phyloP scores from a whole-genome alignment of 1,284 basidiomycete genomes.

The Xanthoconium separans region DNA sequence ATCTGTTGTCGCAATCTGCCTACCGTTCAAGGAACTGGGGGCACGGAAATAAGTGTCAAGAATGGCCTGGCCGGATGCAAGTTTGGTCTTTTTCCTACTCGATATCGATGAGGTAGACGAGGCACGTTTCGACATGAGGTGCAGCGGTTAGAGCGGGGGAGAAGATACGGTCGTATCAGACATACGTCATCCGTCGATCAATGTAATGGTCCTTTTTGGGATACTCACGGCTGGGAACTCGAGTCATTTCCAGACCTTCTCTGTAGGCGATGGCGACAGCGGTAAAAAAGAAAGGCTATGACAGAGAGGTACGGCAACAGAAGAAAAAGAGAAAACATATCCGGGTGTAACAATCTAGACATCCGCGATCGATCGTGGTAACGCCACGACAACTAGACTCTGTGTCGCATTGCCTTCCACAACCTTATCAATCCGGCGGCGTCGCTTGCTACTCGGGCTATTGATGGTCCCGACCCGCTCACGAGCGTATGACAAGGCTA shows the following conservation, averaged over 20 bases:
- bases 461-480: constrained; percentile 6
- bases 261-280: background rate
- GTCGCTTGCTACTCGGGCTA: constrained; percentile 8
- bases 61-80: constrained; percentile 18
- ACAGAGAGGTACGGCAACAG: background rate
- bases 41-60: constrained; percentile 31
- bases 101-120: constrained; percentile 10
- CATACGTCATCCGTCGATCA: constrained; percentile 32
- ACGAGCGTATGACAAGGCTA: background rate
- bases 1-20: constrained; percentile 6
- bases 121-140: constrained; percentile 28
- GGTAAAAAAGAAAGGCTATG: background rate
- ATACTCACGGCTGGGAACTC: background rate
- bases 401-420: constrained; percentile 3
- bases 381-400: constrained; percentile 18
- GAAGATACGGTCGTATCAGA: constrained; percentile 12
- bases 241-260: background rate
- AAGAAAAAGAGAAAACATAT: background rate
- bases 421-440: constrained; percentile 17
- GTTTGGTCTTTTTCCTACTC: constrained; percentile 23
- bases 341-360: background rate
- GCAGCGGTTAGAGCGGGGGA: constrained; percentile 12
- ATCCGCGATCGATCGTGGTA: constrained; percentile 10
- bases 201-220: constrained; percentile 23
- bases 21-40: constrained; percentile 15